Evolutionary conservation across 148 eudicot species (phyloP).

Genomic region (Chenopodium quinoa): DNA sequence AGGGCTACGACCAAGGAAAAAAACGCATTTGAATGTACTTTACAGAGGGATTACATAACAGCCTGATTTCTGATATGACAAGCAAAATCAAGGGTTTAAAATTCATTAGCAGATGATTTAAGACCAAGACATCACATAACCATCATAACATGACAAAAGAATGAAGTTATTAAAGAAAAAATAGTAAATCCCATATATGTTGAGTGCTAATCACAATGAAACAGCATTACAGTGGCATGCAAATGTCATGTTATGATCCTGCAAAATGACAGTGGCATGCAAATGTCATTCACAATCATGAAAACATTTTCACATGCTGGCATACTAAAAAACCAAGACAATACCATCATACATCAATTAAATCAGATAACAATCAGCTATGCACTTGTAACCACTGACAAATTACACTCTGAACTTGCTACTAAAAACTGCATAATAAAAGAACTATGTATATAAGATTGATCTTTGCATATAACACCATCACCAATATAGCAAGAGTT

Average conservation of each 20-base stretch:
- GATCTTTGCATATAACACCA: neutral
- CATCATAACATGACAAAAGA: neutral
- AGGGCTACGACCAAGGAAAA: neutral
- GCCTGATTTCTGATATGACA: neutral
- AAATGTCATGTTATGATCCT: neutral
- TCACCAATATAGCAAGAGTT: neutral
- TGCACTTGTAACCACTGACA: no score
- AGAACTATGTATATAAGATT: neutral
- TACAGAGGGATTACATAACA: neutral
- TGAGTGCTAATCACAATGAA: neutral
- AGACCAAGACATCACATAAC: neutral
- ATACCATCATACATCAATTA: neutral
- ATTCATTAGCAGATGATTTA: neutral
- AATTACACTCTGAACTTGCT: neutral
- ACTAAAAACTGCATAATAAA: neutral
- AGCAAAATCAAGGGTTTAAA: neutral
- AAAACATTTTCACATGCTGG: neutral
- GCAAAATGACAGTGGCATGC: neutral
- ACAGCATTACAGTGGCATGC: neutral
- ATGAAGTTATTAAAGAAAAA: neutral
- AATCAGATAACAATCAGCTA: neutral
- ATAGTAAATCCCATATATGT: neutral
- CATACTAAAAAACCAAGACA: neutral
- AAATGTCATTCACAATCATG: neutral
- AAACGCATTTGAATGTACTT: neutral